phyloP scores from a whole-genome alignment of 2,329 filamentous ascomycete species.

The Phaeophleospora eucalypticola region DNA sequence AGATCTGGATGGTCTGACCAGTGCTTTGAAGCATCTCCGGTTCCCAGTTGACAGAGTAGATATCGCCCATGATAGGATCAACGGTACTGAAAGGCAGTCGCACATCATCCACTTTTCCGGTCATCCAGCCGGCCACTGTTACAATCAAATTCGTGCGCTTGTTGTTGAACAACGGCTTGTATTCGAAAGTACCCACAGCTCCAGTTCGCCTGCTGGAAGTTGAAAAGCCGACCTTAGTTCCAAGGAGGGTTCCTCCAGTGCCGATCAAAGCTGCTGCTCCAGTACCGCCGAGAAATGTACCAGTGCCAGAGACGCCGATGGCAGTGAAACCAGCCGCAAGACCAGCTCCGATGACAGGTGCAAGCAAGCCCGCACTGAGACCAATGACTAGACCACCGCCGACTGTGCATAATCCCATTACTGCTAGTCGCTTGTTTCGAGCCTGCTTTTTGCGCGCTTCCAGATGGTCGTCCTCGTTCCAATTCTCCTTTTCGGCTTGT shows the following conservation, averaged over 20 bases:
- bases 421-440: conserved; percentile 76
- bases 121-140: conserved; percentile 97
- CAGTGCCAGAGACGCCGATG: conserved; percentile 84
- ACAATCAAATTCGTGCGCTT: conserved; percentile 95
- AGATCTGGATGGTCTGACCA: conserved; percentile 97
- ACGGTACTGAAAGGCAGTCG: conserved; percentile 93
- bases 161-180: conserved; percentile 93
- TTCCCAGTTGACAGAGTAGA: conserved; percentile 96
- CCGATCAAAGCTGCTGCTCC: conserved; percentile 94
- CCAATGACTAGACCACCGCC: conserved; percentile 94
- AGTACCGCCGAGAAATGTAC: conserved; percentile 82
- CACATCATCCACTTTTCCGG: conserved; percentile 93
- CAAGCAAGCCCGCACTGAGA: conserved; percentile 83
- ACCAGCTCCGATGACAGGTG: conserved; percentile 89
- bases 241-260: conserved; percentile 78
- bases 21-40: conserved; percentile 97
- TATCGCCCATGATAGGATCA: conserved; percentile 95
- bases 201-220: conserved; percentile 86
- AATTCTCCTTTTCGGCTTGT: conserved; percentile 87
- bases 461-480: conserved; percentile 96
- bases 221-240: conserved; percentile 77
- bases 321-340: conserved; percentile 92
- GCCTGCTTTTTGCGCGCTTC: conserved; percentile 77
- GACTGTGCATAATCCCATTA: conserved; percentile 96
- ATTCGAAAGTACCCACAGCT: conserved; percentile 93